These are phyloP conservation scores for Pseudogymnoascus sp. DNA, from an alignment of 2,329 filamentous ascomycete species.

Conservation along the genomic window DNA sequence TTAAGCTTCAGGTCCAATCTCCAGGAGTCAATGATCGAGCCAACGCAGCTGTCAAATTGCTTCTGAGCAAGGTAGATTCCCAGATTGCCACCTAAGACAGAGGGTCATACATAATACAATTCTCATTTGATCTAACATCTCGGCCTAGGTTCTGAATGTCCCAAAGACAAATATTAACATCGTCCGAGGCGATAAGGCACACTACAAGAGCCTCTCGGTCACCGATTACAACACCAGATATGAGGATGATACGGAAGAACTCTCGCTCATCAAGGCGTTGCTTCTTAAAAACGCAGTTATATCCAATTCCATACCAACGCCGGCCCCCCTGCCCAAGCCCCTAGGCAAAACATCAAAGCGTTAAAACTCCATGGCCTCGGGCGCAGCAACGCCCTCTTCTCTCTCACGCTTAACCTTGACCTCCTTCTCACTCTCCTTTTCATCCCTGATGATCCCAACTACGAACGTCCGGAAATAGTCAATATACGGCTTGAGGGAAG, in stretches of 20 bases:
- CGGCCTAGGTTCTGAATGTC: not conserved
- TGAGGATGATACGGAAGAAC: not conserved
- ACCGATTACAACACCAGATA: not conserved
- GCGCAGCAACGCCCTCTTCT: constrained; percentile 32
- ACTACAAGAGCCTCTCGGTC: not conserved
- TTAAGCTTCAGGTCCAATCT: constrained; percentile 2
- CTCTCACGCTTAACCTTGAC: constrained; percentile 42
- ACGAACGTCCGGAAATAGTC: constrained; percentile 85
- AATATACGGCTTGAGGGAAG: constrained; percentile 84
- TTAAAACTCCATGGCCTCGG: constrained; percentile 60
- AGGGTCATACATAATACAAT: not conserved
- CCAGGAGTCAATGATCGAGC: constrained; percentile 5
- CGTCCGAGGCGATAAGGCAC: not conserved
- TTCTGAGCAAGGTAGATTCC: not conserved
- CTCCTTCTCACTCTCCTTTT: constrained; percentile 45
- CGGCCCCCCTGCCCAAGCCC: not conserved
- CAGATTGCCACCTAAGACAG: not conserved
- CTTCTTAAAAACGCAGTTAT: not conserved
- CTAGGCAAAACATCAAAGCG: not conserved
- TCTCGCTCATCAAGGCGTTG: constrained; percentile 3
- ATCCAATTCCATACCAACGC: constrained; percentile 7
- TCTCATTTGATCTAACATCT: not conserved
- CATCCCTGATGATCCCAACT: constrained; percentile 68
- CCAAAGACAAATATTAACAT: not conserved
- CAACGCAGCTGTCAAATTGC: not conserved